Evolutionary conservation across 352 stramenopile species (phyloP).

Genomic region (Globisporangium echinulatum): DNA sequence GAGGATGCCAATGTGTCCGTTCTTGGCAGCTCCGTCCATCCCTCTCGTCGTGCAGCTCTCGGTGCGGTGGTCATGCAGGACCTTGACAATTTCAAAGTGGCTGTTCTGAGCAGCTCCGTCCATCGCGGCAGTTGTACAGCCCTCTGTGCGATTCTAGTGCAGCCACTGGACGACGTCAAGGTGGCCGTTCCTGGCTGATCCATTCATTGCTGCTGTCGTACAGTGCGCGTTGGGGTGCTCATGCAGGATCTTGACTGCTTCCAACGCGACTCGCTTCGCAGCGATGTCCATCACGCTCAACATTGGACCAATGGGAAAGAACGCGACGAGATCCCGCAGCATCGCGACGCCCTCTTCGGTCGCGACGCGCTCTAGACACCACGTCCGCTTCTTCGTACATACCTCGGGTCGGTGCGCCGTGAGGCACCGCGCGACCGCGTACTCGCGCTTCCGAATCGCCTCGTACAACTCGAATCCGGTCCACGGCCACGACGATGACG

Average conservation of each 20-base stretch:
- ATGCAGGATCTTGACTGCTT: background rate
- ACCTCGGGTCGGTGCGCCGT: background rate
- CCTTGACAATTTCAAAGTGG: background rate
- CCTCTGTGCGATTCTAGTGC: background rate
- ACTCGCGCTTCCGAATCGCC: background rate
- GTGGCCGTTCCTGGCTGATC: background rate
- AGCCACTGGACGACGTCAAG: background rate
- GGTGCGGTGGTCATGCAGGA: background rate
- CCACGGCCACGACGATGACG: background rate
- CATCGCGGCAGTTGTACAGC: background rate
- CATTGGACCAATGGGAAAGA: background rate
- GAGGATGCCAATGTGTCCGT: background rate
- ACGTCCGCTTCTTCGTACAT: background rate
- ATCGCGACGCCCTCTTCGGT: background rate
- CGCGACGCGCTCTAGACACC: background rate
- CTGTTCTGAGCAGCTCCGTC: background rate
- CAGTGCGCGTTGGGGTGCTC: background rate
- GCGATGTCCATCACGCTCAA: background rate
- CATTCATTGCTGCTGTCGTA: background rate
- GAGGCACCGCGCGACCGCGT: background rate
- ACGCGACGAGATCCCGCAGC: background rate
- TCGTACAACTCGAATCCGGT: background rate
- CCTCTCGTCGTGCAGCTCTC: background rate
- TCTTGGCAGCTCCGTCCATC: background rate
- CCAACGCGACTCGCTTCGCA: background rate